Evolutionary conservation across 306 rosid species (phyloP).

Genomic region (Quercus cerris): DNA sequence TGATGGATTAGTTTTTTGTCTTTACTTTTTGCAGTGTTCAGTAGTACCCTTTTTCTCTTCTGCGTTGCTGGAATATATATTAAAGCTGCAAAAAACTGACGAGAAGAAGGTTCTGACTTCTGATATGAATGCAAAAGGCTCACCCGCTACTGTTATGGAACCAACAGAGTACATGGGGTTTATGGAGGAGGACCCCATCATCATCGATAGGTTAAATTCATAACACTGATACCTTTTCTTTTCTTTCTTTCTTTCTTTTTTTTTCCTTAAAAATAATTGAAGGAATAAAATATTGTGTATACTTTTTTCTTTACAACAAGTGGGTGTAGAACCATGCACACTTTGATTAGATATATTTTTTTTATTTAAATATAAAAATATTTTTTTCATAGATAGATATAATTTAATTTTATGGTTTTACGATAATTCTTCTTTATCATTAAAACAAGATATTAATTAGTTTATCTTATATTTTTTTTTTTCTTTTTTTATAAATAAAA

Average conservation of each 20-base stretch:
- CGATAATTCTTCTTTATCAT: too few relatives aligned
- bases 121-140: not conserved
- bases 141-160: constrained; percentile 13
- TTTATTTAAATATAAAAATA: too few relatives aligned
- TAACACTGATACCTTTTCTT: not conserved
- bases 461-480: too few relatives aligned
- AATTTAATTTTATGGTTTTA: too few relatives aligned
- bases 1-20: too few relatives aligned
- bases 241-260: not conserved
- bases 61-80: constrained; percentile 17
- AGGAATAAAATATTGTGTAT: not conserved
- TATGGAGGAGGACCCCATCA: constrained; percentile 7
- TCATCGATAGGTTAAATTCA: constrained; percentile 26
- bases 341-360: not conserved
- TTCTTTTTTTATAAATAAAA: too few relatives aligned
- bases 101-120: constrained; percentile 10
- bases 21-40: too few relatives aligned
- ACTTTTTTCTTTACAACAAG: too few relatives aligned
- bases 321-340: not conserved
- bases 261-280: not conserved
- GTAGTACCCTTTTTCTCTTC: not conserved
- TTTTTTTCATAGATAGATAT: too few relatives aligned
- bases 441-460: too few relatives aligned
- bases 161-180: not conserved
- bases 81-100: constrained; percentile 20